Conservation (phyloP, 352 stramenopile species). For the Salisapilia sapeloensis region DNA sequence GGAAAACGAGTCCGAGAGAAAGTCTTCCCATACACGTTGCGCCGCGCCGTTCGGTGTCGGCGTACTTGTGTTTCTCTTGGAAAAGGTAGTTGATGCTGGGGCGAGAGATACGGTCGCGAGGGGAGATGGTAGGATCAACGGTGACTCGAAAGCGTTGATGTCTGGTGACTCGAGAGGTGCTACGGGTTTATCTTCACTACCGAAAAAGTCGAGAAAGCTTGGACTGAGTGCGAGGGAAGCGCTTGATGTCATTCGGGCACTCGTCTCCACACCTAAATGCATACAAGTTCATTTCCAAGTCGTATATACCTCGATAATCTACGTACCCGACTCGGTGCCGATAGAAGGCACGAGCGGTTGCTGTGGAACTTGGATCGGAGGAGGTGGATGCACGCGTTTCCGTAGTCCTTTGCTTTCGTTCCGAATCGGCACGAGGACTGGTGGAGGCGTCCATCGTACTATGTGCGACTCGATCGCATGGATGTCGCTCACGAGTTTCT, state of each 20-base stretch:
- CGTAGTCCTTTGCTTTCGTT: conserved; percentile 12
- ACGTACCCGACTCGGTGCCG: too few species aligned
- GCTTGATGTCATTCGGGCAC: too few species aligned
- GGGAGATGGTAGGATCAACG: conserved; percentile 16
- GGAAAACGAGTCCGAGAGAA: conserved; percentile 44
- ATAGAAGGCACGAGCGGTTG: neutral
- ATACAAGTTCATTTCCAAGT: too few species aligned
- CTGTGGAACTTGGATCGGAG: conserved; percentile 39
- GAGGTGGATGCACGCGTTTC: conserved; percentile 31
- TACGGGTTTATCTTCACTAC: conserved; percentile 37
- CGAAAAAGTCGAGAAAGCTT: conserved; percentile 60
- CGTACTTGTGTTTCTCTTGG: conserved; percentile 5
- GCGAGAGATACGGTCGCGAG: conserved; percentile 4
- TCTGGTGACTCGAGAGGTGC: conserved; percentile 13
- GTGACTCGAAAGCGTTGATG: conserved; percentile 16
- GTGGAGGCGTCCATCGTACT: neutral
- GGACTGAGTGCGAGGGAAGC: too few species aligned
- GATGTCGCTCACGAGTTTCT: conserved; percentile 63
- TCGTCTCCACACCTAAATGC: too few species aligned
- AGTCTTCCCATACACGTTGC: conserved; percentile 49
- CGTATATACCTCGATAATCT: too few species aligned
- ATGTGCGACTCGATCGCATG: conserved; percentile 30
- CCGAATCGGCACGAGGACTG: neutral
- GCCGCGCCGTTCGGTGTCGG: conserved; percentile 11
- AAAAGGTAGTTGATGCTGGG: neutral